These are phyloP conservation scores for Aquilaria malaccensis DNA, from an alignment of 345 rosid species.

Conservation along the genomic window DNA sequence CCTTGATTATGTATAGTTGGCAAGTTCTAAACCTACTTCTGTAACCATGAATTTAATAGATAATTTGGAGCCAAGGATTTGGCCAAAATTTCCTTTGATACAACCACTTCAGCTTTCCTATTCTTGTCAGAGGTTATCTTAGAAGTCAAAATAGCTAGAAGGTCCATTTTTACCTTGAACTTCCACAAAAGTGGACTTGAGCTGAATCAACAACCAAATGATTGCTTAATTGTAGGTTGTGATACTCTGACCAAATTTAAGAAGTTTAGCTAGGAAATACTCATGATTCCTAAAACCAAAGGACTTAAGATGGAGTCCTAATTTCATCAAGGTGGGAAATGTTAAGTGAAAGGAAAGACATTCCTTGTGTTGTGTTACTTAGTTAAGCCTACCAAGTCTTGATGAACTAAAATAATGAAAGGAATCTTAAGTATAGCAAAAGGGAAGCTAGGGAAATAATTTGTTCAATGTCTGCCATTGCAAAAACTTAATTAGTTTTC, in stretches of 20 bases:
- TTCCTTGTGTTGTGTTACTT: too few relatives aligned
- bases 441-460: too few relatives aligned
- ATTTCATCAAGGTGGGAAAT: too few relatives aligned
- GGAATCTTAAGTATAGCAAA: too few relatives aligned
- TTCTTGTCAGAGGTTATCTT: slow-evolving; percentile 32
- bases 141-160: slow-evolving; percentile 15
- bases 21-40: slow-evolving; percentile 20
- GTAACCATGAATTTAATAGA: slow-evolving; percentile 26
- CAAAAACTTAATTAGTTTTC: too few relatives aligned
- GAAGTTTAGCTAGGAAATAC: neutral
- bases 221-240: too few relatives aligned
- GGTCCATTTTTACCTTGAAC: slow-evolving; percentile 34
- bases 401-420: too few relatives aligned
- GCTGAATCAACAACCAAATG: slow-evolving; percentile 15
- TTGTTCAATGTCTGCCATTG: too few relatives aligned
- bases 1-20: slow-evolving; percentile 6
- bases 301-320: too few relatives aligned
- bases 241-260: neutral
- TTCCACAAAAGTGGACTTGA: slow-evolving; percentile 20
- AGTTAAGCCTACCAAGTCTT: too few relatives aligned
- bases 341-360: too few relatives aligned
- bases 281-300: too few relatives aligned
- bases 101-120: slow-evolving; percentile 25
- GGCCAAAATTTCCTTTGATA: slow-evolving; percentile 24
- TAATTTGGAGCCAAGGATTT: slow-evolving; percentile 21